A percentile compares a stretch with the other conserved stretches of the same genome.
Evolutionary conservation across 2,329 filamentous ascomycete genomes (phyloP).

Genomic region (Neopestalotiopsis rosae): DNA sequence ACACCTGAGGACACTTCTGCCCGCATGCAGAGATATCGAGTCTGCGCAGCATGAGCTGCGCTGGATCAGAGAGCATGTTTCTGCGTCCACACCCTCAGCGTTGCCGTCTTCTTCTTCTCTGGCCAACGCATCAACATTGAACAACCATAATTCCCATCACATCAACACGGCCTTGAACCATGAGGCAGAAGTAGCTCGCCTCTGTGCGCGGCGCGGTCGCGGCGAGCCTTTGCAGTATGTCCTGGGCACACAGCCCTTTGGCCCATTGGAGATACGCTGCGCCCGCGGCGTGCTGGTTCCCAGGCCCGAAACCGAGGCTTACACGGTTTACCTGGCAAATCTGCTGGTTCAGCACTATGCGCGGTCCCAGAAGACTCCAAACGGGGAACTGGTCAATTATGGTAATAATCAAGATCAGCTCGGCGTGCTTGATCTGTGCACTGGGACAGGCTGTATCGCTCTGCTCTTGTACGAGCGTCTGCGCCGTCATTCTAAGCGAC

Average conservation of each 20-base stretch:
- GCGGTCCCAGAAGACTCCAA: neutral
- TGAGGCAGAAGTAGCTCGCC: constrained; percentile 41
- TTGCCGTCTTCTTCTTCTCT: neutral
- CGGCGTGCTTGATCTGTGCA: constrained; percentile 83
- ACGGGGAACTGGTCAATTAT: too few species aligned
- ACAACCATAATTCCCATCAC: too few species aligned
- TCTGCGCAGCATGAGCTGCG: constrained; percentile 72
- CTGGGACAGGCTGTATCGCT: constrained; percentile 89
- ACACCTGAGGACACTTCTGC: constrained; percentile 65
- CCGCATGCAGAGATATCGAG: constrained; percentile 65
- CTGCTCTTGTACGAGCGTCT: constrained; percentile 74
- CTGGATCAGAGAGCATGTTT: constrained; percentile 72
- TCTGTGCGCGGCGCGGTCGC: constrained; percentile 55
- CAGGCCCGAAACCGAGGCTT: constrained; percentile 76
- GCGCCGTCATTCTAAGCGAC: constrained; percentile 32
- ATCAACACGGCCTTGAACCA: too few species aligned
- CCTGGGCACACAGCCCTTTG: constrained; percentile 87
- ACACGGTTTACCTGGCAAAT: constrained; percentile 60
- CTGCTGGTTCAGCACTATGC: constrained; percentile 38
- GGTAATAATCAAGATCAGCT: constrained; percentile 39
- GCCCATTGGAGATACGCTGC: constrained; percentile 79
- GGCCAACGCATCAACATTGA: too few species aligned
- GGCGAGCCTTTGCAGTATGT: constrained; percentile 90
- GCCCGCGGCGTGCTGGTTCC: constrained; percentile 83
- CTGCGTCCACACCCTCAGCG: neutral